Percentiles rank a stretch among this genome's conserved stretches.
Evolutionary conservation across 2,329 filamentous ascomycete genomes (phyloP).

Genomic region (Stenocarpella maydis): DNA sequence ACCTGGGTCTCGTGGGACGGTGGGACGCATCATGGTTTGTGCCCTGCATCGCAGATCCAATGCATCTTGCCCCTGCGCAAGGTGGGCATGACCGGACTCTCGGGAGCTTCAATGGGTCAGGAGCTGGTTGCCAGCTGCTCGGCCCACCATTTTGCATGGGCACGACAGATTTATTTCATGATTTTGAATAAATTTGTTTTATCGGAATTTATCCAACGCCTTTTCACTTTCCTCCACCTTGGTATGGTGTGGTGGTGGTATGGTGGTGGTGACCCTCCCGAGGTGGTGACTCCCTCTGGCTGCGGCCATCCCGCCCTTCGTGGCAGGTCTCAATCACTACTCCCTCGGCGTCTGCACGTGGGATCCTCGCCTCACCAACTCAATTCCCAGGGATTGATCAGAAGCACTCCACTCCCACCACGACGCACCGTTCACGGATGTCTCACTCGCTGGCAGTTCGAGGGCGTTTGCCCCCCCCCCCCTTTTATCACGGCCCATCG

Average conservation of each 20-base stretch:
- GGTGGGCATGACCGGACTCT: constrained; percentile 1
- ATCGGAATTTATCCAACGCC: constrained; percentile 13
- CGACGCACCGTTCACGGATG: constrained; percentile 15
- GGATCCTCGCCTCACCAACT: background rate
- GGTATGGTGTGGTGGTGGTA: background rate
- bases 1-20: constrained; percentile 15
- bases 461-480: background rate
- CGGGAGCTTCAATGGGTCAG: constrained; percentile 16
- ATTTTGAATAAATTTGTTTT: background rate
- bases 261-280: constrained; percentile 9
- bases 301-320: background rate
- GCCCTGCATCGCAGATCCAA: constrained; percentile 17
- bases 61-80: constrained; percentile 14
- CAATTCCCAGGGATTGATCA: constrained; percentile 1
- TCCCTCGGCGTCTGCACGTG: constrained; percentile 12
- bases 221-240: background rate
- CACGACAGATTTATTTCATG: background rate
- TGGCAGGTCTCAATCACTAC: background rate
- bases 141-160: background rate
- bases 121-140: background rate
- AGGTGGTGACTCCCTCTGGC: constrained; percentile 9
- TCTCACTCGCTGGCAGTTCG: constrained; percentile 30
- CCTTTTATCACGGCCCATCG: constrained; percentile 13
- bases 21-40: constrained; percentile 16
- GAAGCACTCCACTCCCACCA: background rate